phyloP scores from a whole-genome alignment of 2,329 filamentous ascomycete genomes.

The Rhynchosporium agropyri region DNA sequence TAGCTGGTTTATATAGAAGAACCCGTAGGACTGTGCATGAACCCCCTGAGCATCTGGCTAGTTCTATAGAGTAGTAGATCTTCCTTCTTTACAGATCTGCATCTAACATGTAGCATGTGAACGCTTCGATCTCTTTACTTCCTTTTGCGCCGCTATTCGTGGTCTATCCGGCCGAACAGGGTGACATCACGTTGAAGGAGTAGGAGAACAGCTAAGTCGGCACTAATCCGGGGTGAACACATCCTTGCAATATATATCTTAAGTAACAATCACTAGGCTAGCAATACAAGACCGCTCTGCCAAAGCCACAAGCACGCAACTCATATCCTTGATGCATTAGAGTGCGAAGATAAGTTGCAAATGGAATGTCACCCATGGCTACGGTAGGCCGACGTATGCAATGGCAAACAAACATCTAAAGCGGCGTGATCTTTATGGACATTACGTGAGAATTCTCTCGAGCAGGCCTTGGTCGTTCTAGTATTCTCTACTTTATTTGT shows the following conservation, averaged over 20 bases:
- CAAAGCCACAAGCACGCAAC: neutral
- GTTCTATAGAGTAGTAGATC: too few species aligned
- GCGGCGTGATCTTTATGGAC: neutral
- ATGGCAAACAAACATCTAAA: neutral
- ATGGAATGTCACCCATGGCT: neutral
- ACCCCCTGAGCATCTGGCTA: too few species aligned
- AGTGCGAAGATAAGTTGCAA: neutral
- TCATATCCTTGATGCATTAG: neutral
- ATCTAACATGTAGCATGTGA: too few species aligned
- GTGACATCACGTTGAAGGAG: neutral
- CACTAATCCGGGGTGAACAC: neutral
- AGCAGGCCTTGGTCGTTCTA: neutral
- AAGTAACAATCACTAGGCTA: neutral
- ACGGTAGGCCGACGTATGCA: neutral
- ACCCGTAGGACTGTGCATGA: neutral
- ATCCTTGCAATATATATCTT: neutral
- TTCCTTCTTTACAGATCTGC: too few species aligned
- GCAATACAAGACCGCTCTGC: neutral
- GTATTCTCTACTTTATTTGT: neutral
- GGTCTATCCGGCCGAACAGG: too few species aligned
- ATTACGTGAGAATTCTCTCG: neutral
- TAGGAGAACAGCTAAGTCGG: neutral
- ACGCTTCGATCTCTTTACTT: too few species aligned
- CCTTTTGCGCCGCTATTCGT: too few species aligned
- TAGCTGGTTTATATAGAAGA: neutral